Percentiles rank a stretch among this genome's conserved stretches.
Conservation (phyloP, 805 yeast genomes). For the Myxozyma sirexii region DNA sequence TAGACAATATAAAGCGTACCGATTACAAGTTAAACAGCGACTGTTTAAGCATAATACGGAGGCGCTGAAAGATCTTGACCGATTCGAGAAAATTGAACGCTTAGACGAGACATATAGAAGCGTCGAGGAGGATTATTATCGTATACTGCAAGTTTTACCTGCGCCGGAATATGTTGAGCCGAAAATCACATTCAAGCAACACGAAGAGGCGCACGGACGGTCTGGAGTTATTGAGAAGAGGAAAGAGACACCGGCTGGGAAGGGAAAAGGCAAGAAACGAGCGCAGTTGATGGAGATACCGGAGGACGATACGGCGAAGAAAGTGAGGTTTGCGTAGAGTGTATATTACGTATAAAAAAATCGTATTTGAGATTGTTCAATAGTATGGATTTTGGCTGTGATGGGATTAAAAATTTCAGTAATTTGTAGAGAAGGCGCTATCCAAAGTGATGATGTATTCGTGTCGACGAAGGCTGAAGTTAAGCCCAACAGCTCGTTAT, state of each 20-base stretch:
- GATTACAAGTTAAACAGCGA: conserved; percentile 72
- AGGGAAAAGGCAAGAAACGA: conserved; percentile 13
- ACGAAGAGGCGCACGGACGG: conserved; percentile 1
- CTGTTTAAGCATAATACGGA: conserved; percentile 79
- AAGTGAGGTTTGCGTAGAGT: background rate
- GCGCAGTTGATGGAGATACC: background rate
- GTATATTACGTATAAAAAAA: background rate
- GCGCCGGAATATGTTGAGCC: conserved; percentile 13
- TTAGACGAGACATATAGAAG: conserved; percentile 73
- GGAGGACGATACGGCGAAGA: background rate
- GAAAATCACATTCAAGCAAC: background rate
- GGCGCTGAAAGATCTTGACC: conserved; percentile 67
- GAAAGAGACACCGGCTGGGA: background rate
- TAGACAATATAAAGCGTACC: conserved; percentile 40
- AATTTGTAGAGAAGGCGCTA: too few species aligned
- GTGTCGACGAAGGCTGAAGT: too few species aligned
- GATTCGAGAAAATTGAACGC: conserved; percentile 65
- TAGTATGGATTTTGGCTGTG: too few species aligned
- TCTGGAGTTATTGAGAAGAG: background rate
- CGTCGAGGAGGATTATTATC: conserved; percentile 68
- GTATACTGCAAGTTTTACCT: conserved; percentile 49
- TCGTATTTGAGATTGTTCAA: too few species aligned
- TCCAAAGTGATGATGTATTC: too few species aligned
- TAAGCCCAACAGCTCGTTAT: too few species aligned
- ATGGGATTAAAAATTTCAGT: too few species aligned